These are phyloP conservation scores for Cyamopsis tetragonoloba DNA, from an alignment of 306 rosid genomes.

Conservation along the genomic window DNA sequence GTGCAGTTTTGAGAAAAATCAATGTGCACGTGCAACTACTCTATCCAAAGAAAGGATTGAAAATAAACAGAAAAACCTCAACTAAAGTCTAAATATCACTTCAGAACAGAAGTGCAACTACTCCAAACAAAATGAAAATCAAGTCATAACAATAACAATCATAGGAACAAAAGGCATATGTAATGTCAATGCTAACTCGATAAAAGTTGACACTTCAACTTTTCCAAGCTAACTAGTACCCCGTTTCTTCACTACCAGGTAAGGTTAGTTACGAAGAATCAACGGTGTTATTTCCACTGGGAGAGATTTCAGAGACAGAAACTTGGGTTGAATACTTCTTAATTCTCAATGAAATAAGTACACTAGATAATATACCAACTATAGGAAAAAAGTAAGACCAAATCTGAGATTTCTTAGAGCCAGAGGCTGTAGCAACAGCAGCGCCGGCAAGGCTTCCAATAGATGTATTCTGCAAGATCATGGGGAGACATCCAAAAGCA, in stretches of 20 bases:
- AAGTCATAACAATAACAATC: conserved; percentile 1
- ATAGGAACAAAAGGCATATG: neutral
- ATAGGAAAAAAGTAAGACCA: conserved; percentile 79
- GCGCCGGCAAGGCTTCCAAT: conserved; percentile 97
- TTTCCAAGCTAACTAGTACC: conserved; percentile 19
- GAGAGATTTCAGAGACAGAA: conserved; percentile 32
- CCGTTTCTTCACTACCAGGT: neutral
- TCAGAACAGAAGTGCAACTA: neutral
- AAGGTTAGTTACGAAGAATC: conserved; percentile 21
- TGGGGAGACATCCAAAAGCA: conserved; percentile 74
- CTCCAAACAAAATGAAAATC: conserved; percentile 17
- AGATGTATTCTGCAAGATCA: conserved; percentile 93
- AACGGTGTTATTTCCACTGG: neutral
- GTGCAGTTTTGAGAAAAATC: neutral
- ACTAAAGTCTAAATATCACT: conserved; percentile 2
- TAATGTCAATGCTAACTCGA: neutral
- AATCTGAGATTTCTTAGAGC: conserved; percentile 52
- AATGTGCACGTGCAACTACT: neutral
- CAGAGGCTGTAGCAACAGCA: conserved; percentile 72
- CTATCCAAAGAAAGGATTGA: neutral
- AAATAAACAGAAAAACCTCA: neutral
- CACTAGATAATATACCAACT: conserved; percentile 70
- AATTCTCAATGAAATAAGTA: conserved; percentile 80
- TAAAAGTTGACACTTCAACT: neutral
- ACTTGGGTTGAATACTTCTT: conserved; percentile 65